These are phyloP conservation scores for Macrolepiota fuliginosa DNA, from an alignment of 768 basidiomycete genomes.

Conservation along the genomic window DNA sequence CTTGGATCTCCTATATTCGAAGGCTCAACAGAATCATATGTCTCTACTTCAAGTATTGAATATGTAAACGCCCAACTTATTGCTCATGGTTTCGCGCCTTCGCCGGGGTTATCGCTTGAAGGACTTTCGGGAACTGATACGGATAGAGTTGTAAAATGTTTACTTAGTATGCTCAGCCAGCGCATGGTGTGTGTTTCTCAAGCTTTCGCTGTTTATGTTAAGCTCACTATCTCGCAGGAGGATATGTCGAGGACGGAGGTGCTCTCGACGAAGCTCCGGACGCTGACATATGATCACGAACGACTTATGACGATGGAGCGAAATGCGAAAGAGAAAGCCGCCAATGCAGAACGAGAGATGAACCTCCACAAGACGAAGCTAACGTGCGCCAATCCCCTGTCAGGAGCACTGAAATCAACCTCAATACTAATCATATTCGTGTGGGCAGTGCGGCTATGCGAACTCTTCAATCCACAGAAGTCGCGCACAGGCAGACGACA, in stretches of 20 bases:
- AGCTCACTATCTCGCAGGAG: constrained; percentile 30
- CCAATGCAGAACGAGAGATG: constrained; percentile 76
- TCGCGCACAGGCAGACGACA: constrained; percentile 67
- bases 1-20: constrained; percentile 44
- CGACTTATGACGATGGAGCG: constrained; percentile 66
- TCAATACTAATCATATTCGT: constrained; percentile 2
- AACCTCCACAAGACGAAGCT: constrained; percentile 71
- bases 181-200: constrained; percentile 53
- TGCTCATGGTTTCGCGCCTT: constrained; percentile 71
- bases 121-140: constrained; percentile 55
- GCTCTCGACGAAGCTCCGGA: constrained; percentile 69
- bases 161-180: constrained; percentile 75
- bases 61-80: constrained; percentile 82
- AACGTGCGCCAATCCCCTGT: constrained; percentile 48
- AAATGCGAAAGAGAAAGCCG: constrained; percentile 54
- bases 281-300: constrained; percentile 79
- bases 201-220: not conserved
- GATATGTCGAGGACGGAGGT: constrained; percentile 83
- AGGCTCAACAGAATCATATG: constrained; percentile 44
- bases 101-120: constrained; percentile 67
- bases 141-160: constrained; percentile 64
- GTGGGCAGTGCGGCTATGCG: constrained; percentile 47
- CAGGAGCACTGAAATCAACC: not conserved
- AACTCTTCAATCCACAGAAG: constrained; percentile 56
- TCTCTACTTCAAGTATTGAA: constrained; percentile 63